Evolutionary conservation across 2,329 filamentous ascomycete genomes (phyloP).

Genomic region (Fusarium palustre): DNA sequence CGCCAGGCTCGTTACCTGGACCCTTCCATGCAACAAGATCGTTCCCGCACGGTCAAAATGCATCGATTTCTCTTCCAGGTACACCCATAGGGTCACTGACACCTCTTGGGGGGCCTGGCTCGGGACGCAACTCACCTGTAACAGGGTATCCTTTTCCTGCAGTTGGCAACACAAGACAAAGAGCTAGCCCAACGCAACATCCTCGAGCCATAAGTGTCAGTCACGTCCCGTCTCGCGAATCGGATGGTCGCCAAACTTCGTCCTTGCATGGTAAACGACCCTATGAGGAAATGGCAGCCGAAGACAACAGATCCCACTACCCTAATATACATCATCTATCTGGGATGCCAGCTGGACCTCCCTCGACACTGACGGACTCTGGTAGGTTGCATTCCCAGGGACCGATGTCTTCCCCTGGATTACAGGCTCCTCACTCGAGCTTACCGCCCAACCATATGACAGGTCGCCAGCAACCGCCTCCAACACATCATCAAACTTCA

Average conservation of each 20-base stretch:
- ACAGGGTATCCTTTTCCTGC: slow-evolving; percentile 49
- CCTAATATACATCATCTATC: slow-evolving; percentile 44
- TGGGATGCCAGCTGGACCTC: slow-evolving; percentile 41
- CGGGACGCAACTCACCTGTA: slow-evolving; percentile 51
- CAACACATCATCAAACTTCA: slow-evolving; percentile 34
- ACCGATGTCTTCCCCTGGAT: slow-evolving; percentile 41
- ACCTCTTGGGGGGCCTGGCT: slow-evolving; percentile 47
- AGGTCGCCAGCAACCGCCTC: slow-evolving; percentile 32
- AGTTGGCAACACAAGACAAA: slow-evolving; percentile 47
- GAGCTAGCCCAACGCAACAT: slow-evolving; percentile 49
- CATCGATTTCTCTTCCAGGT: slow-evolving; percentile 51
- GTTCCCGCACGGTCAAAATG: slow-evolving; percentile 46
- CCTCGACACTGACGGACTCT: slow-evolving; percentile 43
- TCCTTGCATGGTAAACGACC: slow-evolving; percentile 49
- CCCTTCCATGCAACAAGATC: slow-evolving; percentile 42
- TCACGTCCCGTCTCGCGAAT: slow-evolving; percentile 43
- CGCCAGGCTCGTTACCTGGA: slow-evolving; percentile 36
- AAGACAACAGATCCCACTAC: slow-evolving; percentile 46
- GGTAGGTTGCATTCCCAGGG: slow-evolving; percentile 55
- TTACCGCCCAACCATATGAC: slow-evolving; percentile 38
- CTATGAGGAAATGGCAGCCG: slow-evolving; percentile 46
- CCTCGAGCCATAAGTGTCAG: slow-evolving; percentile 49
- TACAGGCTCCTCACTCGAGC: slow-evolving; percentile 43
- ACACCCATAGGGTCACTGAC: slow-evolving; percentile 49
- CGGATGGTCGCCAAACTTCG: slow-evolving; percentile 41